Base-by-base conservation (phyloP, 2,329 filamentous ascomycete species). In the Gnomoniopsis smithogilvyi region DNA sequence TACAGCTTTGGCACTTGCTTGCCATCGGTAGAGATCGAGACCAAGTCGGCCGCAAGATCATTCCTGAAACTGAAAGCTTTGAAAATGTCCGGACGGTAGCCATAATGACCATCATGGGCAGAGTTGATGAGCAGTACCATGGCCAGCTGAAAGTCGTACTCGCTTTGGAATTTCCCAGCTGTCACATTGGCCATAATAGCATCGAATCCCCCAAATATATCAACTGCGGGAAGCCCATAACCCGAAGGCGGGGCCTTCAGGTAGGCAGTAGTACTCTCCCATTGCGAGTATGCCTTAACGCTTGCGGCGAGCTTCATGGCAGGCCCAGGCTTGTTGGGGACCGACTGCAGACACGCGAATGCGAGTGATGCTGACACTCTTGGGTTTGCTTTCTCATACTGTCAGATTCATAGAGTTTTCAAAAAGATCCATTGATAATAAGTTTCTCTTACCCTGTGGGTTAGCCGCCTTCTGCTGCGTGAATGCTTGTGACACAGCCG, bases 61-160 rank as follows among this genome's bases (percentile, higher is more conserved):
- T 72, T 74, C 65, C 53, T 76, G 73, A 65, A 80, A 68, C 26
- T 73, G 72, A 86, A 84, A 0, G 81, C 76, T 46, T 76, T 78
- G 15, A 86, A 75, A 4, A 79, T 73, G 63, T 85, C 81, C 2
- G 82, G 81, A 15, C 78, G 71, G 66, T 80, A 85, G 2, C 75
- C 72, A 53, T 88, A 85, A 66, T 91, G 88, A 1, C 86, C 85
- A 67, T 91, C 87, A 64, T 89, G 85, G 3, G 83, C 81, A 1
- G 74, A 75, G 24, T 77, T 76, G 38, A 86, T 74, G 8, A 83
- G 70, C 38, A 76, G 70, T 58, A 81, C 80, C 2, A 90, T 73
- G 30, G 82, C 81, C 8, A 73, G 62, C 64, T 84, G 79, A 63
- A 85, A 83, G 8, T 80, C 77, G 66, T 80, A 83, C 64, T 86